Base-by-base conservation (phyloP, 2,329 filamentous ascomycete species). In the Fusarium veterinarium region DNA sequence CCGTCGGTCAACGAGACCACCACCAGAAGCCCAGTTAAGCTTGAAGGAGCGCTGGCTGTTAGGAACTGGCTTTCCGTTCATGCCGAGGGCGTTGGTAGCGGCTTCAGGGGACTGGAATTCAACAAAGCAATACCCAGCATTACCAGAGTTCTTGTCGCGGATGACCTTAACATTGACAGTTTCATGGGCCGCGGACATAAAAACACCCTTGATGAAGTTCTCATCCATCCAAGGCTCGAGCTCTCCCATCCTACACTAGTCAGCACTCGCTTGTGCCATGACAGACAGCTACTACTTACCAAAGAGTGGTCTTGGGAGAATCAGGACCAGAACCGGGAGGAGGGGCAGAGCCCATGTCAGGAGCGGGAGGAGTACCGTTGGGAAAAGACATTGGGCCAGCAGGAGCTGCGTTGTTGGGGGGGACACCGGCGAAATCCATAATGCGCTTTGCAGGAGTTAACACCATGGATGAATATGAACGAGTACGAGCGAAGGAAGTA, bases 141-240 rank as follows among this genome's bases (percentile, higher is more conserved):
- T 99, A 78, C 95, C 96, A 81, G 95, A 98, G 84, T 97, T 97
- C 85, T 98, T 98, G 86, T 99, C 96, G 75, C 96, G 94, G 79
- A 99, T 99, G 89, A 99, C 97, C 90, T 99, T 99, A 78, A 99
- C 96, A 78, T 98, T 98, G 78, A 99, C 96, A 73, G 91, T 91
- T 84, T 98, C 96, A 76, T 93, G 95, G 86, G 97, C 93, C 78
- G 95, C 91, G 79, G 94, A 97, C 73, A 86, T 80, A 89, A 94
- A 98, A 49, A 98, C 91, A 77, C 93, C 96, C 84, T 97, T 95
- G 80, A 99, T 93, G 83, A 98, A 99, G 84, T 95, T 97, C 86
- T 99, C 96, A 78, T 99, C 96, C 85, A 99, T 98, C 96, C 96
- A 99, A 33, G 95, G 94, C 84, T 98, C 95, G 73, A 99, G 92